phyloP scores from a whole-genome alignment of 2,329 filamentous ascomycete genomes.

The Fusarium camptoceras region DNA sequence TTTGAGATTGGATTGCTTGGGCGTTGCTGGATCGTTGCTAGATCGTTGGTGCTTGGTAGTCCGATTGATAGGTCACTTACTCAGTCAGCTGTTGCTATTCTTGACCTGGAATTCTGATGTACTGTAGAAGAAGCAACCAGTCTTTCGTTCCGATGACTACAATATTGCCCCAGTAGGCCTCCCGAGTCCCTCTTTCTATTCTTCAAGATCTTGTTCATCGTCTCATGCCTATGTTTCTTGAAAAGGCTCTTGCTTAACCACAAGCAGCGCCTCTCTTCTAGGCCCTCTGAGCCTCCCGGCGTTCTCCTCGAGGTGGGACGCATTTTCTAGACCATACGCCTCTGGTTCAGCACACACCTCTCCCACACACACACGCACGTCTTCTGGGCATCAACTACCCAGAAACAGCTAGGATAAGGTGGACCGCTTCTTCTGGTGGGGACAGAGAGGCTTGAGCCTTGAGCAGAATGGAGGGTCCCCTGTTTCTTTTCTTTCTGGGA shows the following conservation, averaged over 20 bases:
- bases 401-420: slow-evolving; percentile 32
- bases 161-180: slow-evolving; percentile 21
- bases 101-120: not conserved
- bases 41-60: slow-evolving; percentile 39
- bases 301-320: slow-evolving; percentile 43
- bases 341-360: slow-evolving; percentile 30
- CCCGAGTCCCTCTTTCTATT: slow-evolving; percentile 12
- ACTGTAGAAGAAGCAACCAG: slow-evolving; percentile 8
- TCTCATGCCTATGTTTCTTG: slow-evolving; percentile 16
- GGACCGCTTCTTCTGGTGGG: slow-evolving; percentile 36
- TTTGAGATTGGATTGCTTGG: slow-evolving; percentile 35
- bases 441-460: slow-evolving; percentile 15
- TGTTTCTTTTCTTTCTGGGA: slow-evolving; percentile 34
- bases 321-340: slow-evolving; percentile 30
- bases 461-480: slow-evolving; percentile 31
- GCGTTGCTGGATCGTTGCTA: slow-evolving; percentile 42
- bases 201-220: slow-evolving; percentile 9
- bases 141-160: slow-evolving; percentile 9
- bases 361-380: slow-evolving; percentile 32
- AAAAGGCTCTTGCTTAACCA: slow-evolving; percentile 28
- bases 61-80: slow-evolving; percentile 35
- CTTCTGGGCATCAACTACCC: slow-evolving; percentile 35
- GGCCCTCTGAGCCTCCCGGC: slow-evolving; percentile 47
- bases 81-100: slow-evolving; percentile 17
- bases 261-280: slow-evolving; percentile 43